A percentile compares a stretch with the other conserved stretches of the same genome.
Evolutionary conservation across 495 filamentous ascomycete genomes (phyloP).

Genomic region (Penicillium cinerascens): DNA sequence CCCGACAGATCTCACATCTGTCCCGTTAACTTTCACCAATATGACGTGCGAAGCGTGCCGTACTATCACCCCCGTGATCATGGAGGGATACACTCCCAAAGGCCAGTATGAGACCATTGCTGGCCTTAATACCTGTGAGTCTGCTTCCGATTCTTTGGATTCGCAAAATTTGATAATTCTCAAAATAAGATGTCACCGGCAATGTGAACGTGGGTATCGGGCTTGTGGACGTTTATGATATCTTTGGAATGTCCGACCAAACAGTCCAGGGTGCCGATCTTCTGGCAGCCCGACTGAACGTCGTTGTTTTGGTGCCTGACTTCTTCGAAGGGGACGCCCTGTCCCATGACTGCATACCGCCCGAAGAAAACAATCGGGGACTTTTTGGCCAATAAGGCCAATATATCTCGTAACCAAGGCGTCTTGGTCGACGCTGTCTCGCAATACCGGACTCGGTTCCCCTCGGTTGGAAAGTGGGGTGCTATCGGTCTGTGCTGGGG

Average conservation of each 20-base stretch:
- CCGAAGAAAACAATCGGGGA: constrained; percentile 23
- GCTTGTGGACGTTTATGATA: constrained; percentile 51
- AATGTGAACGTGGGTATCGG: constrained; percentile 29
- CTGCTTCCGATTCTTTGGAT: neutral
- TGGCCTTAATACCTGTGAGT: constrained; percentile 65
- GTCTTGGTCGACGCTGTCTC: constrained; percentile 19
- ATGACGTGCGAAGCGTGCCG: constrained; percentile 61
- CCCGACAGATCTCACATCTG: no score
- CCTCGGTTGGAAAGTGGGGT: constrained; percentile 37
- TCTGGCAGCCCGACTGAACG: constrained; percentile 35
- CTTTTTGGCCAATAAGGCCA: constrained; percentile 28
- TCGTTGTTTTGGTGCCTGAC: constrained; percentile 45
- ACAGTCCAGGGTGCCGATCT: constrained; percentile 56
- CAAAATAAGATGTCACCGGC: constrained; percentile 42
- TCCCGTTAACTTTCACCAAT: neutral
- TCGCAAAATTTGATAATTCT: neutral
- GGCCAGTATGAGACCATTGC: constrained; percentile 61
- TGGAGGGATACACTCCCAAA: constrained; percentile 58
- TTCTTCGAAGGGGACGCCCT: constrained; percentile 41
- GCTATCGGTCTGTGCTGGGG: constrained; percentile 50
- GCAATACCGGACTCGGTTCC: constrained; percentile 26
- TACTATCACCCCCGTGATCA: constrained; percentile 65
- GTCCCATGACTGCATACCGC: constrained; percentile 30
- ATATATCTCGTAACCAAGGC: constrained; percentile 20
- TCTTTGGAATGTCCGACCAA: constrained; percentile 51